Conservation (phyloP, 495 filamentous ascomycete species). For the Xylaria curta region DNA sequence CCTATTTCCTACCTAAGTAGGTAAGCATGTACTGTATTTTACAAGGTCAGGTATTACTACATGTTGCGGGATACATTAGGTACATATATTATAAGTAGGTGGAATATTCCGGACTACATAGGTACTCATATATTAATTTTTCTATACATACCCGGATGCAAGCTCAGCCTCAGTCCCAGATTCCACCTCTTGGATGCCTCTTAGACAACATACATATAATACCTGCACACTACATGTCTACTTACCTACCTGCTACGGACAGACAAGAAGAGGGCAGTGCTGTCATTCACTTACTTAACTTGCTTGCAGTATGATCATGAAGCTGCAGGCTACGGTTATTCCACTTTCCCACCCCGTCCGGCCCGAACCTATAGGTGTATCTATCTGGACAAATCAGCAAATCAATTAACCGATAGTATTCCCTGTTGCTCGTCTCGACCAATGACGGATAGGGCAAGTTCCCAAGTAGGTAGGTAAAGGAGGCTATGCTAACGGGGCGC, state of each 20-base stretch:
- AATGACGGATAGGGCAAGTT: conserved; percentile 1
- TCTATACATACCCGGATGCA: too few species aligned
- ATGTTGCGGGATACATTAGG: too few species aligned
- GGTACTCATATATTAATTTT: too few species aligned
- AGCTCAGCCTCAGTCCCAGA: neutral
- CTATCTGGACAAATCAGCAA: neutral
- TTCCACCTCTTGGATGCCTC: too few species aligned
- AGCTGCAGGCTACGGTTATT: neutral
- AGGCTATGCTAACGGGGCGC: conserved; percentile 26
- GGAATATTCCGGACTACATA: too few species aligned
- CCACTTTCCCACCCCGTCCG: neutral
- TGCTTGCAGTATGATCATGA: neutral
- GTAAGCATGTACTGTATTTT: too few species aligned
- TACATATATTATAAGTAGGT: too few species aligned
- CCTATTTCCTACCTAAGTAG: too few species aligned
- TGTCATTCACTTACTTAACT: too few species aligned
- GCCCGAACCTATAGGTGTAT: neutral
- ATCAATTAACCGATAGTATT: neutral
- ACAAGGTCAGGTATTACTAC: neutral
- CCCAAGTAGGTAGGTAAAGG: conserved; percentile 27
- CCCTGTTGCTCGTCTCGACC: neutral
- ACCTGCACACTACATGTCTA: neutral
- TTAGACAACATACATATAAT: neutral
- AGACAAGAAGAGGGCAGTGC: neutral
- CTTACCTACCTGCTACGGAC: neutral